These are phyloP conservation scores for Hyphodiscus sp. DNA, from an alignment of 2,329 filamentous ascomycete genomes.

Conservation along the genomic window DNA sequence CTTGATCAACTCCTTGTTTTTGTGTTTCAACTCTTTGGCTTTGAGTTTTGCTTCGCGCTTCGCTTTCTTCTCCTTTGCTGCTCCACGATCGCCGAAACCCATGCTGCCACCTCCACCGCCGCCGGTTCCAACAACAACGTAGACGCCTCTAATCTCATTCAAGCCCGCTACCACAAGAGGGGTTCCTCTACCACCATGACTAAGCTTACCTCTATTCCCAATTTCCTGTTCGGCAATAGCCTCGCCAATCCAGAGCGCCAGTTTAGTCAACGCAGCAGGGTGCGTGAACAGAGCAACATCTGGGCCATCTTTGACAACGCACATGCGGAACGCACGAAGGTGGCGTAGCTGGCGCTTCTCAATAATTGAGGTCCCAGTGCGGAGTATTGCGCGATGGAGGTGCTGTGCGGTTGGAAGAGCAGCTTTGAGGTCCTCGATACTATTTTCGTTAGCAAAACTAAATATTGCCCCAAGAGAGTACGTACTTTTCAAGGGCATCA, in stretches of 20 bases:
- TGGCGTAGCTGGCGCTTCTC: constrained; percentile 93
- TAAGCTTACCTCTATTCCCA: constrained; percentile 62
- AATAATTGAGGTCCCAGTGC: constrained; percentile 83
- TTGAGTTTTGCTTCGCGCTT: constrained; percentile 58
- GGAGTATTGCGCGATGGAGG: constrained; percentile 85
- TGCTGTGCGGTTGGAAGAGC: constrained; percentile 81
- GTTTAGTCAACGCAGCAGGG: constrained; percentile 84
- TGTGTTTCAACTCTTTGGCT: constrained; percentile 51
- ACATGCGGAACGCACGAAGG: constrained; percentile 87
- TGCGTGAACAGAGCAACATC: constrained; percentile 90
- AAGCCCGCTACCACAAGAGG: constrained; percentile 87
- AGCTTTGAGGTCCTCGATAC: constrained; percentile 68
- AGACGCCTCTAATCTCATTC: constrained; percentile 80
- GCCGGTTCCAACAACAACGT: constrained; percentile 88
- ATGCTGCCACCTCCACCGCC: constrained; percentile 66
- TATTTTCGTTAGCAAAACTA: constrained; percentile 39
- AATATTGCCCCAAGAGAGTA: constrained; percentile 26
- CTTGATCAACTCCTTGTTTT: constrained; percentile 50
- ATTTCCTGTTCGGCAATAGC: constrained; percentile 85
- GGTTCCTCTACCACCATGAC: constrained; percentile 64
- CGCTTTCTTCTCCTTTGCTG: constrained; percentile 54
- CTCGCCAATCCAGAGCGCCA: constrained; percentile 91
- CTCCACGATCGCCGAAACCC: constrained; percentile 61
- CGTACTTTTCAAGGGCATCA: constrained; percentile 63
- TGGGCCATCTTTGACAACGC: constrained; percentile 89